phyloP scores from a whole-genome alignment of 352 stramenopile genomes.

The Pythium rhizo-oryzae region DNA sequence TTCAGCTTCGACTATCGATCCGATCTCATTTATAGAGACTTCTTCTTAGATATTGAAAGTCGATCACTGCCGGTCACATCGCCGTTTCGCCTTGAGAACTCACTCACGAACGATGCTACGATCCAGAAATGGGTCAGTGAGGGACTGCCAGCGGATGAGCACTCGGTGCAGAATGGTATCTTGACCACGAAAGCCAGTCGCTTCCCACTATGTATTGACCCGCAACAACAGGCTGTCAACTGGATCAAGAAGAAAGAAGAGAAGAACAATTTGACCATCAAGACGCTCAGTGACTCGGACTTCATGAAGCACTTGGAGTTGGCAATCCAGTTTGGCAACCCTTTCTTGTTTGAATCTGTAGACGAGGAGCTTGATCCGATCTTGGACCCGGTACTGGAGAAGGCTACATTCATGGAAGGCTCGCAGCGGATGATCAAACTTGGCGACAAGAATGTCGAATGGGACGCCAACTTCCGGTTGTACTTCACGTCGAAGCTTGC shows the following conservation, averaged over 20 bases:
- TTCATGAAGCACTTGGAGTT: slow-evolving; percentile 97
- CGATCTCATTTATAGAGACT: slow-evolving; percentile 89
- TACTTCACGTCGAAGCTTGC: slow-evolving; percentile 96
- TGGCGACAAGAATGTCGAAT: slow-evolving; percentile 95
- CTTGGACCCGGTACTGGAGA: slow-evolving; percentile 93
- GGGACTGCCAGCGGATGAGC: slow-evolving; percentile 92
- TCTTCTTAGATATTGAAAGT: slow-evolving; percentile 83
- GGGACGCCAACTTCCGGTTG: slow-evolving; percentile 92
- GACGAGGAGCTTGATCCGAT: slow-evolving; percentile 96
- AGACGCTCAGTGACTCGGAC: slow-evolving; percentile 91
- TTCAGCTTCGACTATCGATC: slow-evolving; percentile 92
- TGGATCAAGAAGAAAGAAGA: slow-evolving; percentile 98
- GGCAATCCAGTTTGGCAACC: slow-evolving; percentile 95
- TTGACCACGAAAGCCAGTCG: slow-evolving; percentile 93
- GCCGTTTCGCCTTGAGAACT: slow-evolving; percentile 88
- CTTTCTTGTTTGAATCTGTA: slow-evolving; percentile 95
- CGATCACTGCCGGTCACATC: slow-evolving; percentile 84
- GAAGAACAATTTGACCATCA: slow-evolving; percentile 92
- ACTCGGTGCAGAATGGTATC: slow-evolving; percentile 96
- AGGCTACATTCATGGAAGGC: slow-evolving; percentile 92
- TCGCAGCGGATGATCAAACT: slow-evolving; percentile 92
- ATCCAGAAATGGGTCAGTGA: slow-evolving; percentile 95
- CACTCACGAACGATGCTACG: slow-evolving; percentile 93
- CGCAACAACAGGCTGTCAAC: slow-evolving; percentile 94
- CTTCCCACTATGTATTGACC: slow-evolving; percentile 96